Conservation (phyloP, 73 alveolate genomes). For the Paramecium sonneborni region DNA sequence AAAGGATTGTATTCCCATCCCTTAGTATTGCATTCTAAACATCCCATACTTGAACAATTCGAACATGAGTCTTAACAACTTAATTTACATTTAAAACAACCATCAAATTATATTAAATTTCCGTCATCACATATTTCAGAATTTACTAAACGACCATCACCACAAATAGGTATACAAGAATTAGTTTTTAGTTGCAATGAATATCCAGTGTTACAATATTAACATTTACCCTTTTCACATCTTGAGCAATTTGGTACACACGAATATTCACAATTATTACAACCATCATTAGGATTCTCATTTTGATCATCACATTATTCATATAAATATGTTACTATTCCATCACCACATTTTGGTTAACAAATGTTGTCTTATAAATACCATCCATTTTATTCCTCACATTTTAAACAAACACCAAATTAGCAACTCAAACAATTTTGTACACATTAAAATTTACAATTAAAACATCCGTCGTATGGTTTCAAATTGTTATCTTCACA, state of each 20-base stretch:
- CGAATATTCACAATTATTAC: neutral
- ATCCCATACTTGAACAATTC: neutral
- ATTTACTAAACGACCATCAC: neutral
- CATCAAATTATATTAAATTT: neutral
- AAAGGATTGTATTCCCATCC: neutral
- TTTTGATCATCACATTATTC: neutral
- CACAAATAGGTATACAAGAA: neutral
- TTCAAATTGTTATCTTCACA: neutral
- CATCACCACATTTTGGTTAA: neutral
- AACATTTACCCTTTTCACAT: neutral
- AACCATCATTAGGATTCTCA: neutral
- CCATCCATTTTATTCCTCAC: constrained; percentile 22
- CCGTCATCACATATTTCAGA: neutral
- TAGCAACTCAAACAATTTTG: neutral
- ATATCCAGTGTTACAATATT: neutral
- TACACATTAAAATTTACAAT: neutral
- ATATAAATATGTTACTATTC: neutral
- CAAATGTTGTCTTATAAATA: neutral
- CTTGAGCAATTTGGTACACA: neutral
- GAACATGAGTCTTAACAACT: neutral
- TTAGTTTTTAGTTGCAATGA: neutral
- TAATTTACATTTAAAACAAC: neutral
- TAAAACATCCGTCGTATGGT: neutral
- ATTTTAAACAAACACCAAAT: neutral
- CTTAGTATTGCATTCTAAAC: neutral